Evolutionary conservation across 805 yeast genomes (phyloP), one percentile per base, ranked within the genome.

Genomic region (Lachancea fermentati): DNA sequence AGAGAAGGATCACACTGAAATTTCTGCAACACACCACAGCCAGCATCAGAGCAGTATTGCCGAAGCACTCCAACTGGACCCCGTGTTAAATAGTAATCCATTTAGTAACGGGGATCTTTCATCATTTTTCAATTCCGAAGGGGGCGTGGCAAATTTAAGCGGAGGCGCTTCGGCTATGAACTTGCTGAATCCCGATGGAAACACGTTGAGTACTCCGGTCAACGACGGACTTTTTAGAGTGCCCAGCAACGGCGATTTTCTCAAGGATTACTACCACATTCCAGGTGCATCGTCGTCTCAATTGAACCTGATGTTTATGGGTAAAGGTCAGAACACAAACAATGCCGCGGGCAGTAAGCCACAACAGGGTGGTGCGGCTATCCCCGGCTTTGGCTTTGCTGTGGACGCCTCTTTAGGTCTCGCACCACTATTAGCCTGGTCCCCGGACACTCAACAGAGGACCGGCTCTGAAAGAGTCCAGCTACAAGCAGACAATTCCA

Each of bases 351-450:
- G 17, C n/a, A n/a, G n/a, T n/a, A n/a, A n/a, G n/a, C n/a, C n/a
- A n/a, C n/a, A n/a, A n/a, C n/a, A n/a, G n/a, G n/a, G n/a, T n/a
- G n/a, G n/a, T n/a, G n/a, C 35, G 19, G 36, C 42, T 41, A 39
- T 37, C 13, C 40, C 54, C 2, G 67, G 64, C 39, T 62, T 60
- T 50, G 87, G 81, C 43, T 82, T 80, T 58, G 84, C 82, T n/a
- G 86, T 86, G 2, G 93, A 84, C 62, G 91, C 87, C 1, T 84
- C 91, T 0, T 62, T 83, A 30, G 91, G 91, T 1, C 63, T 84
- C 40, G 87, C 85, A 2, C 83, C 83, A 7, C 71, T 82, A 51
- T 60, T 83, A 42, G 82, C 76, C 39, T 66, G 54, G 50, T 38
- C 52, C 3, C 53, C 51, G 19, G 53, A 47, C 14, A 39, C n/a